phyloP scores from a whole-genome alignment of 352 stramenopile genomes.

The Pythium oligandrum region DNA sequence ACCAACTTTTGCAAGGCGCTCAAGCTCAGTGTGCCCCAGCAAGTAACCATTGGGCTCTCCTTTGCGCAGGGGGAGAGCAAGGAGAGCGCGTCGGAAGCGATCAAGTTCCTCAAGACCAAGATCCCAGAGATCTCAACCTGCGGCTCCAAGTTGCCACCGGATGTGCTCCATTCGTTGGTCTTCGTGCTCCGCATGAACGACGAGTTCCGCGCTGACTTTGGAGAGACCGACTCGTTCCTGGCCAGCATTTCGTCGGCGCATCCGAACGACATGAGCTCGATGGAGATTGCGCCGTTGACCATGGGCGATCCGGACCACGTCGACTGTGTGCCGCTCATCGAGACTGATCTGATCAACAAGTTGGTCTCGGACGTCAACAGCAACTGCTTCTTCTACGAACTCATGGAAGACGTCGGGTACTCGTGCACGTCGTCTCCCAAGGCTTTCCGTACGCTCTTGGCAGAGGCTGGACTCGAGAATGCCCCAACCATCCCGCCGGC shows the following conservation, averaged over 20 bases:
- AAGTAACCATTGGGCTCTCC: conserved; percentile 77
- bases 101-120: conserved; percentile 77
- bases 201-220: conserved; percentile 63
- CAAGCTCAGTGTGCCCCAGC: conserved; percentile 82
- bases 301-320: conserved; percentile 85
- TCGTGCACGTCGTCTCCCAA: conserved; percentile 71
- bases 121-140: conserved; percentile 82
- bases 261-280: conserved; percentile 79
- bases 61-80: conserved; percentile 74
- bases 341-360: conserved; percentile 60
- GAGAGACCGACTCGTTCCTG: conserved; percentile 82
- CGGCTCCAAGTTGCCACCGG: conserved; percentile 73
- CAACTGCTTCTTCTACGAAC: conserved; percentile 84
- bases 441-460: conserved; percentile 77
- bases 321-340: conserved; percentile 63
- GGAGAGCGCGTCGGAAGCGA: conserved; percentile 50
- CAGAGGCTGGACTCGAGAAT: conserved; percentile 76
- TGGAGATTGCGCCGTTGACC: conserved; percentile 82
- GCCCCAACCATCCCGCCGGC: conserved; percentile 77
- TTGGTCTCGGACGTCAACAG: conserved; percentile 75
- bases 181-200: conserved; percentile 81
- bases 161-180: conserved; percentile 79
- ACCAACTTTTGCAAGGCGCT: conserved; percentile 71
- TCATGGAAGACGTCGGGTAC: conserved; percentile 90
- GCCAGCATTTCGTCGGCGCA: conserved; percentile 83